Evolutionary conservation across 441 rosid genomes (phyloP).

Genomic region (Hypseocharis bilobata): DNA sequence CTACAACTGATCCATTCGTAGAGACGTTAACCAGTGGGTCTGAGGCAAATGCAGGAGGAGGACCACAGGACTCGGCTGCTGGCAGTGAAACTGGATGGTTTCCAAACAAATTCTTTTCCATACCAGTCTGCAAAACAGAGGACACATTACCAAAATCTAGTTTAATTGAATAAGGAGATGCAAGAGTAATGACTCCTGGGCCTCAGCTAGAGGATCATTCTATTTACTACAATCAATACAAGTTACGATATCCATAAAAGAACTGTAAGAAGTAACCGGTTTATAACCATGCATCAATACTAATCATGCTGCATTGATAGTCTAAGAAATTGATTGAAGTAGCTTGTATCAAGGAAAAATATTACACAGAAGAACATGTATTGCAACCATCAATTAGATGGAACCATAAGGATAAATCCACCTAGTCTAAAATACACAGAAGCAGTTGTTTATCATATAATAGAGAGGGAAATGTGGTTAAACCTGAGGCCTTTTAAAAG

Average conservation of each 20-base stretch:
- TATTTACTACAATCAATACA: neutral
- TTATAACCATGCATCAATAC: neutral
- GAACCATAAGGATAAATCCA: neutral
- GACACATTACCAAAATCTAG: slow-evolving; percentile 8
- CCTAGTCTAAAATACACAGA: neutral
- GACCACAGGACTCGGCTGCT: slow-evolving; percentile 35
- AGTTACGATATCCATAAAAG: no score
- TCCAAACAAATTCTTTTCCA: slow-evolving; percentile 78
- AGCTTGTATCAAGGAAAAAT: neutral
- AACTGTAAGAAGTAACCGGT: neutral
- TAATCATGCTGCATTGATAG: neutral
- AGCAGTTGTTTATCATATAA: no score
- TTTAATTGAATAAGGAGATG: slow-evolving; percentile 5
- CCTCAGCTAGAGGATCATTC: slow-evolving; percentile 12
- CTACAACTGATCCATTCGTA: slow-evolving; percentile 24
- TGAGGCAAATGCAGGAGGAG: slow-evolving; percentile 71
- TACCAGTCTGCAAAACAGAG: slow-evolving; percentile 57
- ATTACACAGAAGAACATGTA: neutral
- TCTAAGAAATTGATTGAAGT: neutral
- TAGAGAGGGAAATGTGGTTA: no score
- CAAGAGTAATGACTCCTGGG: slow-evolving; percentile 3
- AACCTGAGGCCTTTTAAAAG: neutral
- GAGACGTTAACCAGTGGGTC: slow-evolving; percentile 50
- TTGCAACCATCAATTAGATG: neutral
- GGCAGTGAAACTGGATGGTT: slow-evolving; percentile 69